These are phyloP conservation scores for Prototheca cutis DNA, from an alignment of 163 green algal genomes.

Conservation along the genomic window DNA sequence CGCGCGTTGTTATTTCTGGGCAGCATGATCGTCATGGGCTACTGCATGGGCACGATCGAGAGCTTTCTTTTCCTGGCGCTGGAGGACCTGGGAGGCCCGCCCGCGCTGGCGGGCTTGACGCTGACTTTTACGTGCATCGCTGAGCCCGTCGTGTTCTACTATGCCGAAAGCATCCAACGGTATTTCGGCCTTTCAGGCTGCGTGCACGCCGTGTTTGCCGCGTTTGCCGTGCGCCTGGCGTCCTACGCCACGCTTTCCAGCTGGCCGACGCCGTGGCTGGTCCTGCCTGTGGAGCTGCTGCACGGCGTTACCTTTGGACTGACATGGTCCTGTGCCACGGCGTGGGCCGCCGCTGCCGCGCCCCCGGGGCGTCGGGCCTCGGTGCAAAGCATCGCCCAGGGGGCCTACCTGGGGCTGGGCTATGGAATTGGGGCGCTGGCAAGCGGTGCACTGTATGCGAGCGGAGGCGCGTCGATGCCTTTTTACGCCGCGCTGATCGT, in stretches of 20 bases:
- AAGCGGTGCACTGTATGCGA: slow-evolving; percentile 18
- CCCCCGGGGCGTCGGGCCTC: slow-evolving; percentile 27
- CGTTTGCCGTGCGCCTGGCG: slow-evolving; percentile 27
- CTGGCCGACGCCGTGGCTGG: slow-evolving; percentile 18
- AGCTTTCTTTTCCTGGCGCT: slow-evolving; percentile 34
- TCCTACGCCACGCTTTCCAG: slow-evolving; percentile 17
- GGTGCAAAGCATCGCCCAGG: slow-evolving; percentile 24
- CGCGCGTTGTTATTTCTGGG: slow-evolving; percentile 19
- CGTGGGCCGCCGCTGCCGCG: slow-evolving; percentile 8
- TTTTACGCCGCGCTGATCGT: slow-evolving; percentile 16
- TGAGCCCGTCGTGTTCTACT: slow-evolving; percentile 32
- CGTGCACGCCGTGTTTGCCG: slow-evolving; percentile 26
- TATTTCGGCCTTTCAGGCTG: slow-evolving; percentile 17
- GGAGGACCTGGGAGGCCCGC: slow-evolving; percentile 24
- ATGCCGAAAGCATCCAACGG: slow-evolving; percentile 7
- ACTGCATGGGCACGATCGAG: slow-evolving; percentile 31
- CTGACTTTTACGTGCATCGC: slow-evolving; percentile 27
- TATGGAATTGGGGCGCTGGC: slow-evolving; percentile 17
- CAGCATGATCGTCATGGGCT: slow-evolving; percentile 16
- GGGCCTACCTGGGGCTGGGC: slow-evolving; percentile 17
- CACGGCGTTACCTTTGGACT: slow-evolving; percentile 38
- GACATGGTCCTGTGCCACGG: slow-evolving; percentile 22
- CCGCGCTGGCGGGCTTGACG: slow-evolving; percentile 27
- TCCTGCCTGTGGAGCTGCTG: slow-evolving; percentile 34
- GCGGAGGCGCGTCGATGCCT: slow-evolving; percentile 5